These are phyloP conservation scores for Phytophthora megakarya DNA, from an alignment of 352 stramenopile genomes.

Conservation along the genomic window DNA sequence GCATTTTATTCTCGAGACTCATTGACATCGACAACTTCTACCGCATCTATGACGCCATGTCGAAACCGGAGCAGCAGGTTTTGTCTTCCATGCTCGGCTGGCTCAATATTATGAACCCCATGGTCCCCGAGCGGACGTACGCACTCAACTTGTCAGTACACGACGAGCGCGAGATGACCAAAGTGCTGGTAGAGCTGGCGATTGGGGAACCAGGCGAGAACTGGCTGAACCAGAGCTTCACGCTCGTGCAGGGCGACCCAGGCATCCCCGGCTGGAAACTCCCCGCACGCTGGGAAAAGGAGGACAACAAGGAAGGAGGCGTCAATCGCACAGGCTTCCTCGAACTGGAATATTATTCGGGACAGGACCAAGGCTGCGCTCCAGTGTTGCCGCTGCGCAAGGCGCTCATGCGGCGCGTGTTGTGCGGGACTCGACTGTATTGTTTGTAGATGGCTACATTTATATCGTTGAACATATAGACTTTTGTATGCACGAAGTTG, in stretches of 20 bases:
- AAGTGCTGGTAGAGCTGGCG: slow-evolving; percentile 78
- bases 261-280: slow-evolving; percentile 83
- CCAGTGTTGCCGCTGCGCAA: slow-evolving; percentile 62
- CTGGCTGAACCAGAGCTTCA: slow-evolving; percentile 84
- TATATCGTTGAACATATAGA: too few relatives aligned
- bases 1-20: slow-evolving; percentile 74
- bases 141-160: slow-evolving; percentile 67
- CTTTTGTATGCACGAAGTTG: too few relatives aligned
- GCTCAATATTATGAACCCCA: slow-evolving; percentile 85
- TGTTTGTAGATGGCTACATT: slow-evolving; percentile 43
- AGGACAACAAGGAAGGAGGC: slow-evolving; percentile 68
- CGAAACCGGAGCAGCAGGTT: slow-evolving; percentile 49
- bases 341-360: slow-evolving; percentile 78
- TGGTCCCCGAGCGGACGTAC: slow-evolving; percentile 71
- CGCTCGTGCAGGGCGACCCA: slow-evolving; percentile 48
- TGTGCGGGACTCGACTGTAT: slow-evolving; percentile 74
- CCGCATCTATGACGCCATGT: slow-evolving; percentile 59
- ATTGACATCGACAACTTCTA: slow-evolving; percentile 77
- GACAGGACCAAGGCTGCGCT: slow-evolving; percentile 63
- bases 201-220: slow-evolving; percentile 84
- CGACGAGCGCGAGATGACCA: slow-evolving; percentile 82
- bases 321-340: slow-evolving; percentile 73
- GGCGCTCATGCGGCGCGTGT: slow-evolving; percentile 56
- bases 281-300: slow-evolving; percentile 78
- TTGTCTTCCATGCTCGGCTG: slow-evolving; percentile 62